Evolutionary conservation across 768 basidiomycete genomes (phyloP).

Genomic region (Rhizopogon sp.): DNA sequence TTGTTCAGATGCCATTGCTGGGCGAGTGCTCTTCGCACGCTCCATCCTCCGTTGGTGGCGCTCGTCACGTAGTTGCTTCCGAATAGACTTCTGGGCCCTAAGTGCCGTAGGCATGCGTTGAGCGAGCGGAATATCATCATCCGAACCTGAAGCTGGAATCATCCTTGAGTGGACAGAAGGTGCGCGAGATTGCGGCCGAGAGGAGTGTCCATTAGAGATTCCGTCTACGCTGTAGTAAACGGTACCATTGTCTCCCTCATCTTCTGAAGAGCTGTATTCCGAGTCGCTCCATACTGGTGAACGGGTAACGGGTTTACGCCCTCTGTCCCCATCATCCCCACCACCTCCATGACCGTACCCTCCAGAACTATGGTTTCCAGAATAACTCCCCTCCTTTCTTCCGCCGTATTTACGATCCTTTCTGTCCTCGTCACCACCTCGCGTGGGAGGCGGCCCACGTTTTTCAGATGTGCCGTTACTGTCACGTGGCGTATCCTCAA

Average conservation of each 20-base stretch:
- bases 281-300: slow-evolving; percentile 31
- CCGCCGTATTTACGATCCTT: slow-evolving; percentile 8
- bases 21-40: slow-evolving; percentile 28
- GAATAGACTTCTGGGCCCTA: slow-evolving; percentile 76
- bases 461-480: slow-evolving; percentile 17
- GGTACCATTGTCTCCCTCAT: slow-evolving; percentile 36
- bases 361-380: slow-evolving; percentile 14
- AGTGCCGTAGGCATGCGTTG: slow-evolving; percentile 79
- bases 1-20: slow-evolving; percentile 13
- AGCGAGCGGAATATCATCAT: slow-evolving; percentile 84
- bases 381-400: slow-evolving; percentile 9
- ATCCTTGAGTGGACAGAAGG: slow-evolving; percentile 15
- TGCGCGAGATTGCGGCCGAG: slow-evolving; percentile 17
- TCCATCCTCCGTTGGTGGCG: slow-evolving; percentile 51
- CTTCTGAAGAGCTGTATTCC: slow-evolving; percentile 33
- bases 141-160: slow-evolving; percentile 28
- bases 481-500: slow-evolving; percentile 9
- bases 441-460: slow-evolving; percentile 7
- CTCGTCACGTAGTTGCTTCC: slow-evolving; percentile 66
- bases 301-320: slow-evolving; percentile 20
- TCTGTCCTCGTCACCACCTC: slow-evolving; percentile 3
- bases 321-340: slow-evolving; percentile 35
- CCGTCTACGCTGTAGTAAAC: slow-evolving; percentile 42
- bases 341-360: slow-evolving; percentile 29
- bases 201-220: slow-evolving; percentile 20